Conservation (phyloP, 2,329 filamentous ascomycete species). For the Myriosclerotinia duriaeana region DNA sequence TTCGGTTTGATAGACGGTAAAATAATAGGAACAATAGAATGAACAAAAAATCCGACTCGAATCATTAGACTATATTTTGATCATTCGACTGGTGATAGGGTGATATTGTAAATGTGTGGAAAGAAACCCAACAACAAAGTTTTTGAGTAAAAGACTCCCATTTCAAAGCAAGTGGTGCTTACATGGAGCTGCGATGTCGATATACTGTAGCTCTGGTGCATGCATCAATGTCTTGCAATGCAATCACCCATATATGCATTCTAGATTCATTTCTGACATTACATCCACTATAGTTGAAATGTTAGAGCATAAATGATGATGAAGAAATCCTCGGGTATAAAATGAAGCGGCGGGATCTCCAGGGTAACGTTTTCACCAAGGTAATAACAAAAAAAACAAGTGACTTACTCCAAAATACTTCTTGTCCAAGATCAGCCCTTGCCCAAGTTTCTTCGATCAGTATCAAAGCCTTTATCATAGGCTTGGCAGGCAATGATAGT, state of each 20-base stretch:
- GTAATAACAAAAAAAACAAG: not conserved
- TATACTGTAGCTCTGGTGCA: not conserved
- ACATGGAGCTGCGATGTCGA: not conserved
- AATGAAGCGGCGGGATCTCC: too few species aligned
- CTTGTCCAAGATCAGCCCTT: constrained; percentile 32
- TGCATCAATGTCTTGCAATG: not conserved
- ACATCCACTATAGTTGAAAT: constrained; percentile 12
- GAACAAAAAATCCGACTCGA: not conserved
- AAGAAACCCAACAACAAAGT: not conserved
- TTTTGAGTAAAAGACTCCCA: not conserved
- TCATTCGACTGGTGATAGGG: not conserved
- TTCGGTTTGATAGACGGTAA: not conserved
- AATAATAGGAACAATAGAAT: not conserved
- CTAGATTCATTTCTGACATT: constrained; percentile 19
- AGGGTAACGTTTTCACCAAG: not conserved
- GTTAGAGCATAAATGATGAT: not conserved
- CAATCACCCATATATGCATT: constrained; percentile 14
- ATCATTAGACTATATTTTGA: not conserved
- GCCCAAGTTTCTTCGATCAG: constrained; percentile 37
- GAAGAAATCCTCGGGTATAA: not conserved
- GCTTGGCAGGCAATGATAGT: constrained; percentile 36
- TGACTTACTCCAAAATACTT: constrained; percentile 33
- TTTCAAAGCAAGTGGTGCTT: not conserved
- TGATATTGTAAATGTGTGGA: not conserved
- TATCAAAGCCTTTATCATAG: constrained; percentile 31